Percentiles rank a stretch among this genome's conserved stretches.
phyloP scores from a whole-genome alignment of 345 rosid species.

The Lagerstroemia speciosa region DNA sequence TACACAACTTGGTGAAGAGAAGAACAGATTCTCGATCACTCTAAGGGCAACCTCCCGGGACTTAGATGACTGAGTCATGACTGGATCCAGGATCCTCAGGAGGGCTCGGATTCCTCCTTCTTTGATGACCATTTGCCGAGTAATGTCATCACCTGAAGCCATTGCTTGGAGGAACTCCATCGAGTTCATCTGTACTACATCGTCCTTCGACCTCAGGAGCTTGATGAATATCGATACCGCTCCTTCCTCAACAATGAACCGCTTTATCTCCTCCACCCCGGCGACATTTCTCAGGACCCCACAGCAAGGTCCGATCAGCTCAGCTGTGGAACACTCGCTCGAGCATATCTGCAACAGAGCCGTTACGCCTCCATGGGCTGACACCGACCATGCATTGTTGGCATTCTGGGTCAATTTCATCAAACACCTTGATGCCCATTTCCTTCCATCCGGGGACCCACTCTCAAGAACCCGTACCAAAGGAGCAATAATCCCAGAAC shows the following conservation, averaged over 20 bases:
- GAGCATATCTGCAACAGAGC: constrained; percentile 64
- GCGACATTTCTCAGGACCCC: constrained; percentile 71
- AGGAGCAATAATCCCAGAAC: constrained; percentile 64
- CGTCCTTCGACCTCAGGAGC: constrained; percentile 59
- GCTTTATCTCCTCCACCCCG: constrained; percentile 78
- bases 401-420: constrained; percentile 61
- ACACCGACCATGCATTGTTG: constrained; percentile 92
- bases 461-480: constrained; percentile 60
- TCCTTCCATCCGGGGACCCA: constrained; percentile 41
- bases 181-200: constrained; percentile 60
- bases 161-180: constrained; percentile 57
- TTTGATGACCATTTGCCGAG: constrained; percentile 38
- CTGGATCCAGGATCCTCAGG: constrained; percentile 53
- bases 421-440: constrained; percentile 51
- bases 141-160: constrained; percentile 52
- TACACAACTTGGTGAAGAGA: constrained; percentile 37
- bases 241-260: constrained; percentile 75
- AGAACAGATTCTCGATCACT: constrained; percentile 64
- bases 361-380: constrained; percentile 93
- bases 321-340: constrained; percentile 23
- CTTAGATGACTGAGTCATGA: constrained; percentile 36
- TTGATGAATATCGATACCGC: constrained; percentile 48
- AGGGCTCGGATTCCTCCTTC: constrained; percentile 64
- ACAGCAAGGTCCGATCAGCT: constrained; percentile 47
- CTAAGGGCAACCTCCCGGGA: constrained; percentile 54